Conservation (phyloP, 768 basidiomycete species). For the Gautieria morchelliformis region DNA sequence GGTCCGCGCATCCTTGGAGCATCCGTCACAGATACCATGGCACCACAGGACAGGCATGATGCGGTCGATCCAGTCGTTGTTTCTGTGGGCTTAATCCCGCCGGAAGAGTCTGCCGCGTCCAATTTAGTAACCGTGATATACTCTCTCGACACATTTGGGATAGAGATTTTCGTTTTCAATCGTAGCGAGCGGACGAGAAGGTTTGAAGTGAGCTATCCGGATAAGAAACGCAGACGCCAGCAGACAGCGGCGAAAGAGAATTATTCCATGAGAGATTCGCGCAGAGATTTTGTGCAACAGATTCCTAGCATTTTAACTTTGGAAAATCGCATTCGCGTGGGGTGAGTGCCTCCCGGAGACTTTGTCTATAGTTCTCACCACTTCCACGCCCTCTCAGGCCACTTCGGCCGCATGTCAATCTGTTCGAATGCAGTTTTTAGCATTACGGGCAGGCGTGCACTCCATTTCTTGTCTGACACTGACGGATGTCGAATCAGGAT, state of each 20-base stretch:
- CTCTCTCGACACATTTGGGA: constrained; percentile 63
- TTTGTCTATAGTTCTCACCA: background rate
- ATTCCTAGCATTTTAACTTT: constrained; percentile 62
- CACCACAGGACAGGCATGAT: constrained; percentile 20
- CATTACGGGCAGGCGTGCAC: constrained; percentile 72
- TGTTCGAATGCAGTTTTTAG: constrained; percentile 78
- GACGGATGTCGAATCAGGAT: constrained; percentile 66
- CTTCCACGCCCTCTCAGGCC: constrained; percentile 37
- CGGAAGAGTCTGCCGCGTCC: constrained; percentile 13
- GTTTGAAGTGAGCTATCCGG: constrained; percentile 67
- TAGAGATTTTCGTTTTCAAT: constrained; percentile 86
- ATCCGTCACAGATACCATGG: constrained; percentile 29
- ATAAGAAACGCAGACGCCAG: constrained; percentile 34
- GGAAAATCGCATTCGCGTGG: constrained; percentile 70
- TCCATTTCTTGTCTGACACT: constrained; percentile 61
- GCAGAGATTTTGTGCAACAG: constrained; percentile 16
- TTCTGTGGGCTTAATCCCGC: constrained; percentile 46
- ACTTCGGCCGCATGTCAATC: constrained; percentile 74
- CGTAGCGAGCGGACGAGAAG: constrained; percentile 65
- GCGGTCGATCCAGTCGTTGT: constrained; percentile 49
- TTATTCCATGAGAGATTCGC: constrained; percentile 8
- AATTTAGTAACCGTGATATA: constrained; percentile 41
- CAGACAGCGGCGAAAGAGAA: constrained; percentile 24
- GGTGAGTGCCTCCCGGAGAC: constrained; percentile 35
- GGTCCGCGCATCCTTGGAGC: constrained; percentile 40